These are phyloP conservation scores for Cucurbitaria berberidis DNA, from an alignment of 2,329 filamentous ascomycete genomes.

Conservation along the genomic window DNA sequence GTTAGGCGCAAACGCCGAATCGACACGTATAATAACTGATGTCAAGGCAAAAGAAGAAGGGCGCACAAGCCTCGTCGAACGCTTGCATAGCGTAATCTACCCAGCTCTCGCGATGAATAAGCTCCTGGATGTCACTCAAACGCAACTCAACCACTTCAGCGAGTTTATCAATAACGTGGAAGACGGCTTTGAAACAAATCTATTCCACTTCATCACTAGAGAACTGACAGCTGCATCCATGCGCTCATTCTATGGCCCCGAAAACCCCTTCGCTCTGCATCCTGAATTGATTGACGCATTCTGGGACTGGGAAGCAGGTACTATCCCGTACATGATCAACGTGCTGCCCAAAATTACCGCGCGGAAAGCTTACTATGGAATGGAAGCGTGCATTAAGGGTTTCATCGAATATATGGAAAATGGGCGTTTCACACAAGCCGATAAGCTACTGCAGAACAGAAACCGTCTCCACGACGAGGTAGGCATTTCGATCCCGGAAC, in stretches of 20 bases:
- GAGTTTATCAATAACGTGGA: slow-evolving; percentile 20
- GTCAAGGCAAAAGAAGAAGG: slow-evolving; percentile 35
- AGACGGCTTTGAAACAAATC: slow-evolving; percentile 39
- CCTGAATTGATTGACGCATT: slow-evolving; percentile 48
- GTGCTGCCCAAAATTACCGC: slow-evolving; percentile 47
- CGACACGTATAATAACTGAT: slow-evolving; percentile 35
- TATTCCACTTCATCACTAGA: slow-evolving; percentile 46
- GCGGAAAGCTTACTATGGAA: slow-evolving; percentile 47
- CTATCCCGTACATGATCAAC: slow-evolving; percentile 38
- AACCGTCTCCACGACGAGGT: slow-evolving; percentile 18
- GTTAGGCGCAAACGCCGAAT: slow-evolving; percentile 43
- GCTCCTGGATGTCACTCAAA: slow-evolving; percentile 44
- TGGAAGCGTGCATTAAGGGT: slow-evolving; percentile 37
- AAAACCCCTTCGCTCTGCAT: slow-evolving; percentile 52
- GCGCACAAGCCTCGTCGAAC: slow-evolving; percentile 35
- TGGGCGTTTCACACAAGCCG: slow-evolving; percentile 26
- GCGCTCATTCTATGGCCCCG: slow-evolving; percentile 52
- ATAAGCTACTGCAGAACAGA: slow-evolving; percentile 32
- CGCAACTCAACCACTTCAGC: slow-evolving; percentile 46
- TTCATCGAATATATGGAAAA: slow-evolving; percentile 37
- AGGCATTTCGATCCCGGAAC: slow-evolving; percentile 23
- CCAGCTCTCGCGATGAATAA: slow-evolving; percentile 40
- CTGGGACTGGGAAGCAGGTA: slow-evolving; percentile 51
- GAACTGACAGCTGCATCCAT: slow-evolving; percentile 46
- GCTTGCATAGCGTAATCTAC: slow-evolving; percentile 45